These are phyloP conservation scores for Nepenthes mirabilis DNA, from an alignment of 148 eudicot species.

Conservation along the genomic window DNA sequence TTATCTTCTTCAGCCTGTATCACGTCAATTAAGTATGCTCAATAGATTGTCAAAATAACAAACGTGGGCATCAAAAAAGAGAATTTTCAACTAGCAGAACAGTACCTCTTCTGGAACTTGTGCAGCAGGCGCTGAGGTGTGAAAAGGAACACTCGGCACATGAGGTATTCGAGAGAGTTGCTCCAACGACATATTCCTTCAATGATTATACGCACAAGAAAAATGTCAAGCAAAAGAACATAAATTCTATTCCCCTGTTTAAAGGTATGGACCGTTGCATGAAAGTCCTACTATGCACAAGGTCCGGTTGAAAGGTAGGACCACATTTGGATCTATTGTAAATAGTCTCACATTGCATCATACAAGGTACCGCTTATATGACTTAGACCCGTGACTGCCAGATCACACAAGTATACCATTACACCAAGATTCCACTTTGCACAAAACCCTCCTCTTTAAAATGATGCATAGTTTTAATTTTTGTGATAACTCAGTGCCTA, in stretches of 20 bases:
- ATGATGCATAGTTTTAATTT: too few relatives aligned
- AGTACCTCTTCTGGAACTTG: conserved; percentile 61
- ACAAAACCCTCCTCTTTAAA: too few relatives aligned
- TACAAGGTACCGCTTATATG: too few relatives aligned
- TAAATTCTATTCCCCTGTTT: background rate
- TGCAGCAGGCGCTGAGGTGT: conserved; percentile 41
- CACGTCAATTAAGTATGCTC: conserved; percentile 3
- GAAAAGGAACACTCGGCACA: conserved; percentile 74
- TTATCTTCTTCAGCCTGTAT: conserved; percentile 44
- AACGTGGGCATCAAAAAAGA: background rate
- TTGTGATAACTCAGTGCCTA: too few relatives aligned
- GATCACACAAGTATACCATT: too few relatives aligned
- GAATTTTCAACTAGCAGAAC: background rate
- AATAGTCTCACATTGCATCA: too few relatives aligned
- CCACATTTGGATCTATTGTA: too few relatives aligned
- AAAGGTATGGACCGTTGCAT: too few relatives aligned
- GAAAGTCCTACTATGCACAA: too few relatives aligned
- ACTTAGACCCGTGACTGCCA: too few relatives aligned
- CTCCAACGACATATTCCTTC: conserved; percentile 70
- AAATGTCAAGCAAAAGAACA: background rate
- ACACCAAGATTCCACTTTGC: too few relatives aligned
- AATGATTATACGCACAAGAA: conserved; percentile 4
- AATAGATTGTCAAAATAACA: background rate
- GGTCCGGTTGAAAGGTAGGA: too few relatives aligned
- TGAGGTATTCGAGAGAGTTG: conserved; percentile 60